Conservation (phyloP, 768 basidiomycete species). For the Lactarius indigo region DNA sequence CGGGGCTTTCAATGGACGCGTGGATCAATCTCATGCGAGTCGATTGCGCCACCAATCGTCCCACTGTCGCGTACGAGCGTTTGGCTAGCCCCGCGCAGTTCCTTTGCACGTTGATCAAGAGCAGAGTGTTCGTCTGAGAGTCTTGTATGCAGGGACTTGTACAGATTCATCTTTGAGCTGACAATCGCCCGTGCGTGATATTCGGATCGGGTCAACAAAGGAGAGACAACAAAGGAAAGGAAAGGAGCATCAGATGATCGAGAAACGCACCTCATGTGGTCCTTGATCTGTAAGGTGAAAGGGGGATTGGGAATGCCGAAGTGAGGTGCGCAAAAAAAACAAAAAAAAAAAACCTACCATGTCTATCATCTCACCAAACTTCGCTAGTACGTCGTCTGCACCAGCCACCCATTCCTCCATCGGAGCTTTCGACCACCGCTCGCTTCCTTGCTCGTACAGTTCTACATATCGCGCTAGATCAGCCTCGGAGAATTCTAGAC, state of each 20-base stretch:
- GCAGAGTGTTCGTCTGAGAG: conserved; percentile 41
- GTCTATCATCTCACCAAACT: conserved; percentile 46
- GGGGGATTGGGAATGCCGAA: neutral
- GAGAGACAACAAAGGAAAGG: neutral
- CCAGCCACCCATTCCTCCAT: conserved; percentile 55
- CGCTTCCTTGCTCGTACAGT: conserved; percentile 41
- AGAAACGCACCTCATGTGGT: conserved; percentile 45
- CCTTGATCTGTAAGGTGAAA: conserved; percentile 36
- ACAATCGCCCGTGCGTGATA: neutral
- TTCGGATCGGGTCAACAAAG: neutral
- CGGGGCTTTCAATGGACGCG: neutral
- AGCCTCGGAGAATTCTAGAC: conserved; percentile 30
- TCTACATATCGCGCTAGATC: conserved; percentile 42
- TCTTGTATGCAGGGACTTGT: conserved; percentile 40
- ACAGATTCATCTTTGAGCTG: conserved; percentile 48
- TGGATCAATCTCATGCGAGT: neutral
- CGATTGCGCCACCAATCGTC: conserved; percentile 33
- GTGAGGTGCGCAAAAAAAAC: too few relatives aligned
- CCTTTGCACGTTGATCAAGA: conserved; percentile 40
- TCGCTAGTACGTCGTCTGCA: conserved; percentile 44
- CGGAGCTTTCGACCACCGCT: conserved; percentile 49
- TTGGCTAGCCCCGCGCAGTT: conserved; percentile 37
- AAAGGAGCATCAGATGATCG: neutral
- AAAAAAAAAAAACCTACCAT: conserved; percentile 44
- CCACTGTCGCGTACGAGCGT: conserved; percentile 42